Evolutionary conservation across 164 flowering plant species (phyloP).

Genomic region (Magnolia sinica): DNA sequence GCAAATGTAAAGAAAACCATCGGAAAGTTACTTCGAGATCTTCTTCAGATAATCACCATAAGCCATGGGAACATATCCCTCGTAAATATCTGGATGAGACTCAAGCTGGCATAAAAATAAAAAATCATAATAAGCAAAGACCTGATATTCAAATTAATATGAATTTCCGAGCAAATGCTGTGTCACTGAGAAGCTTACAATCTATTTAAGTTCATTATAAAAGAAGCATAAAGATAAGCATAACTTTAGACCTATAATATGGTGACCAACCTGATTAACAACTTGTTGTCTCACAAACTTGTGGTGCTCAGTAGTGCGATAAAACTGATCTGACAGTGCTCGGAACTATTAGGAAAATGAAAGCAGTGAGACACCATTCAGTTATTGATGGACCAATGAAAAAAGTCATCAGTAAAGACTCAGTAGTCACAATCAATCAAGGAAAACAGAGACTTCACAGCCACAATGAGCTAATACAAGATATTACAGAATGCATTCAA

Average conservation of each 20-base stretch:
- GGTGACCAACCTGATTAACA: constrained; percentile 59
- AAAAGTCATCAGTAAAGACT: neutral
- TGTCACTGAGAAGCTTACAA: neutral
- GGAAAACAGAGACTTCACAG: neutral
- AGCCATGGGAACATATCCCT: constrained; percentile 88
- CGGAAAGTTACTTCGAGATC: constrained; percentile 58
- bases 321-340: constrained; percentile 87
- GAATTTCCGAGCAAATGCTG: neutral
- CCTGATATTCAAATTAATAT: neutral
- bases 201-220: neutral
- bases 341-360: constrained; percentile 58
- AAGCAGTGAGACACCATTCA: neutral
- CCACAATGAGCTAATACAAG: neutral
- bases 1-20: constrained; percentile 1
- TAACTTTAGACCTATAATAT: neutral
- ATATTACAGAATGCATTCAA: too few relatives aligned
- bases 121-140: neutral
- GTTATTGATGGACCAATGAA: neutral
- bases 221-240: neutral
- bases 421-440: neutral
- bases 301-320: constrained; percentile 78
- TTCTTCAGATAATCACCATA: constrained; percentile 75
- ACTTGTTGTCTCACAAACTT: constrained; percentile 71
- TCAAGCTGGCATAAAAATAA: constrained; percentile 44
- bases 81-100: constrained; percentile 57